Evolutionary conservation across 75 land plant genomes (phyloP), one percentile per base, ranked within the genome.

Genomic region (Selaginella moellendorffii): DNA sequence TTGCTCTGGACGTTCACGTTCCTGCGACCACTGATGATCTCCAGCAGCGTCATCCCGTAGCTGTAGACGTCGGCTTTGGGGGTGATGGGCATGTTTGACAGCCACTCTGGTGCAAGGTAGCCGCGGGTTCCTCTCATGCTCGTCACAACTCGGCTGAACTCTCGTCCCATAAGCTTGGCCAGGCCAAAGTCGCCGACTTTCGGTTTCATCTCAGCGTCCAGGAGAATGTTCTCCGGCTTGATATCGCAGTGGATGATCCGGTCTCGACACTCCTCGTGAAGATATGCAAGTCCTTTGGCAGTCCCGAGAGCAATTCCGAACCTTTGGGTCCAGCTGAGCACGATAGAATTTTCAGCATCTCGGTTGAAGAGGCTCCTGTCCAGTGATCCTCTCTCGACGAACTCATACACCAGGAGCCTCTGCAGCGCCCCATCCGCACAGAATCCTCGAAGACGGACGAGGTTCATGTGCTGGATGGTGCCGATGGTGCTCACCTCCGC

Each of bases 401-500:
- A 46, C 51, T 46, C 51, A 46, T 46, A 46, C 51, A 46, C 51
- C 10, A 46, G 51, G 10, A 46, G 18, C 51, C 51, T 46, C 10
- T 46, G 51, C 14, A 10, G 18, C 10, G 10, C 18, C 18, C n/a
- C n/a, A n/a, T 72, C 65, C 1, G 71, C 27, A 42, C 79, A 77
- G 54, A 72, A 72, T 0, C 75, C 79, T 0, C 60, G 54, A n/a
- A 77, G 79, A 14, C 74, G 30, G 0, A 72, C 71, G 0, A 77
- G 59, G 24, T 77, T 77, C 29, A 77, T 53, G 25, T 77, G 79
- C 1, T 77, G 79, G 14, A 77, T 68, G 17, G 54, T 69, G 10
- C 74, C 75, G 12, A 77, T 54, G 1, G 71, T 67, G 56, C 75
- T 72, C 59, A 77, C 75, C 29, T 77, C 75, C 0, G 75, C 30